Evolutionary conservation across 179 eudicot species (phyloP).

Genomic region (Sideroxylon spinosum): DNA sequence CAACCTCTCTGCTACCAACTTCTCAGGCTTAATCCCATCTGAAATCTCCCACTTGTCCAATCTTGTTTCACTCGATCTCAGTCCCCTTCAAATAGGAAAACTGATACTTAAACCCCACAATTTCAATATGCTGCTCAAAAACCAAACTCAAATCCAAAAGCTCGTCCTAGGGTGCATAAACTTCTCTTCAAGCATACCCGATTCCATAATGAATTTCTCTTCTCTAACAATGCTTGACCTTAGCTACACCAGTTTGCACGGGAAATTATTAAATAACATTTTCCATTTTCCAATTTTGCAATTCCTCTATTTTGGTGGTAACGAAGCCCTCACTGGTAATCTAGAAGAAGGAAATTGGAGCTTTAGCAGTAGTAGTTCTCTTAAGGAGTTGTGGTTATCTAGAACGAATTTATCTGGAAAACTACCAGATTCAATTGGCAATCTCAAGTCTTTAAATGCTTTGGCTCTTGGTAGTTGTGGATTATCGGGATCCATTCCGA

Average conservation of each 20-base stretch:
- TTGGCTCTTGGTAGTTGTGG: slow-evolving; percentile 13
- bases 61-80: slow-evolving; percentile 23
- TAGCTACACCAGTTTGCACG: neutral
- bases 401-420: slow-evolving; percentile 18
- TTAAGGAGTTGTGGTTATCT: slow-evolving; percentile 11
- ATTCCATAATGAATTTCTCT: slow-evolving; percentile 15
- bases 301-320: slow-evolving; percentile 12
- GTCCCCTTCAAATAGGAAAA: neutral
- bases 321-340: slow-evolving; percentile 6
- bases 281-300: slow-evolving; percentile 17
- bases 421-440: slow-evolving; percentile 22
- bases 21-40: slow-evolving; percentile 24
- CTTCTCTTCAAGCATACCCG: slow-evolving; percentile 13
- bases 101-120: neutral
- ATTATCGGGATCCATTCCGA: slow-evolving; percentile 13
- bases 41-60: slow-evolving; percentile 23
- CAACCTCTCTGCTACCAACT: slow-evolving; percentile 21
- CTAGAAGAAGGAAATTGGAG: slow-evolving; percentile 13
- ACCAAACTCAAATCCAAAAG: slow-evolving; percentile 19
- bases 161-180: neutral
- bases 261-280: slow-evolving; percentile 18
- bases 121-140: slow-evolving; percentile 15
- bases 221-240: slow-evolving; percentile 6
- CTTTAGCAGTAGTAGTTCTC: slow-evolving; percentile 5
- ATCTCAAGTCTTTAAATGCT: slow-evolving; percentile 10